Percentiles rank a stretch among this genome's conserved stretches.
These are phyloP conservation scores for Tieghemostelium lacteum DNA, from an alignment of 78 protist species.

Conservation along the genomic window DNA sequence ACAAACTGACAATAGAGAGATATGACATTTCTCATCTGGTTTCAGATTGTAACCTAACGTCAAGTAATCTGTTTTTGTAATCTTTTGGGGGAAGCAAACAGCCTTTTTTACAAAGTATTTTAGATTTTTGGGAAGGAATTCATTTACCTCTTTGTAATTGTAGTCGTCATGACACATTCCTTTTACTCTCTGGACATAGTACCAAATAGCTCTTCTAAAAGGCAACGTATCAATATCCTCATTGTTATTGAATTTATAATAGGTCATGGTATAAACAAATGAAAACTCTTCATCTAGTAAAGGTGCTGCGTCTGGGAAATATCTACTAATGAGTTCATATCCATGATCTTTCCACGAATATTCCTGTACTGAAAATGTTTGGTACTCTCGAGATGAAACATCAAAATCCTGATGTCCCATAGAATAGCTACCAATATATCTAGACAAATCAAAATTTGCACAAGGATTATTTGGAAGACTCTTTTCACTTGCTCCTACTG, in stretches of 20 bases:
- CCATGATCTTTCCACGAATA: constrained; percentile 86
- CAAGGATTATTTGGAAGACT: too few species aligned
- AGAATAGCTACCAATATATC: constrained; percentile 39
- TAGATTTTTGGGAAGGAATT: constrained; percentile 62
- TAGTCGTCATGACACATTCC: constrained; percentile 90
- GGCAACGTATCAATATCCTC: constrained; percentile 82
- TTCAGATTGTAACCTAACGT: constrained; percentile 74
- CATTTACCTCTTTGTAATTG: constrained; percentile 84
- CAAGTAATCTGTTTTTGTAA: constrained; percentile 69
- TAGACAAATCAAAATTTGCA: constrained; percentile 17
- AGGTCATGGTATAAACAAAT: constrained; percentile 79
- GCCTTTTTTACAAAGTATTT: constrained; percentile 85
- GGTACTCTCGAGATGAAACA: constrained; percentile 28
- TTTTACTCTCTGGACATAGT: constrained; percentile 86
- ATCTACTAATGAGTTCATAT: constrained; percentile 76
- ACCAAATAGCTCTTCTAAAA: constrained; percentile 88
- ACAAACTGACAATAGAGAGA: constrained; percentile 75
- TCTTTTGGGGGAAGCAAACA: constrained; percentile 81
- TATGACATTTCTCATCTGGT: constrained; percentile 84
- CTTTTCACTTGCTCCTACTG: too few species aligned
- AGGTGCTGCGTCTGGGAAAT: constrained; percentile 82
- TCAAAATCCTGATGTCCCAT: constrained; percentile 76
- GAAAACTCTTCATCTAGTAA: constrained; percentile 83
- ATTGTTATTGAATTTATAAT: constrained; percentile 66
- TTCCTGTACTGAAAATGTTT: constrained; percentile 76